These are phyloP conservation scores for Lactarius indigo DNA, from an alignment of 768 basidiomycete species.

Conservation along the genomic window DNA sequence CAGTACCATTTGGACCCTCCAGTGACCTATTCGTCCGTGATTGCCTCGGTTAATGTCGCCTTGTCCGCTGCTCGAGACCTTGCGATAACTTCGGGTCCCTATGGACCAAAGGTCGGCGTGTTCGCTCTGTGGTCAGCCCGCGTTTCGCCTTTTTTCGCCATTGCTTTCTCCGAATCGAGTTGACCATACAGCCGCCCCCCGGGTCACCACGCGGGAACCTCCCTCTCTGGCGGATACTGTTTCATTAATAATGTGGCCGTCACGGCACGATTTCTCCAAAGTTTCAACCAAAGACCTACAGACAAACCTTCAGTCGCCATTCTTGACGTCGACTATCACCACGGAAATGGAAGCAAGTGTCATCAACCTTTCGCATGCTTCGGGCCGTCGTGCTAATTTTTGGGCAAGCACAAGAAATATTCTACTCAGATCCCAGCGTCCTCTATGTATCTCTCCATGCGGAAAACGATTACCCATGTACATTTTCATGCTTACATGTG, in stretches of 20 bases:
- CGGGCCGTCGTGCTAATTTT: neutral
- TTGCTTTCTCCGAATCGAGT: neutral
- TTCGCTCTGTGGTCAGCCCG: slow-evolving; percentile 29
- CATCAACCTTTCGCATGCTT: neutral
- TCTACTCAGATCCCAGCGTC: slow-evolving; percentile 33
- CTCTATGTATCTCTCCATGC: slow-evolving; percentile 35
- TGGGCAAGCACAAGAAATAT: slow-evolving; percentile 31
- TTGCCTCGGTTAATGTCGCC: slow-evolving; percentile 31
- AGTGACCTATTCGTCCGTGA: slow-evolving; percentile 33
- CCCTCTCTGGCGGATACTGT: slow-evolving; percentile 36
- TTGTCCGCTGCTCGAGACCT: slow-evolving; percentile 29
- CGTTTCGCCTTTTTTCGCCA: neutral
- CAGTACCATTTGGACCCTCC: too few relatives aligned
- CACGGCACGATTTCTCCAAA: slow-evolving; percentile 32
- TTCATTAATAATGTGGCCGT: slow-evolving; percentile 35
- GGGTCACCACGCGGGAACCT: slow-evolving; percentile 33
- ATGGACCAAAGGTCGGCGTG: slow-evolving; percentile 11
- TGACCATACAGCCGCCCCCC: slow-evolving; percentile 30
- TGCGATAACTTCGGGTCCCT: neutral
- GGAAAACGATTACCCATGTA: slow-evolving; percentile 35
- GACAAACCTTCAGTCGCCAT: slow-evolving; percentile 27
- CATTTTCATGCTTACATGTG: slow-evolving; percentile 1
- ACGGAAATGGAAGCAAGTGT: slow-evolving; percentile 34
- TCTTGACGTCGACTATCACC: slow-evolving; percentile 39
- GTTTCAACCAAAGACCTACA: neutral